phyloP scores from a whole-genome alignment of 2,329 filamentous ascomycete genomes.

The Periconia macrospinosa region DNA sequence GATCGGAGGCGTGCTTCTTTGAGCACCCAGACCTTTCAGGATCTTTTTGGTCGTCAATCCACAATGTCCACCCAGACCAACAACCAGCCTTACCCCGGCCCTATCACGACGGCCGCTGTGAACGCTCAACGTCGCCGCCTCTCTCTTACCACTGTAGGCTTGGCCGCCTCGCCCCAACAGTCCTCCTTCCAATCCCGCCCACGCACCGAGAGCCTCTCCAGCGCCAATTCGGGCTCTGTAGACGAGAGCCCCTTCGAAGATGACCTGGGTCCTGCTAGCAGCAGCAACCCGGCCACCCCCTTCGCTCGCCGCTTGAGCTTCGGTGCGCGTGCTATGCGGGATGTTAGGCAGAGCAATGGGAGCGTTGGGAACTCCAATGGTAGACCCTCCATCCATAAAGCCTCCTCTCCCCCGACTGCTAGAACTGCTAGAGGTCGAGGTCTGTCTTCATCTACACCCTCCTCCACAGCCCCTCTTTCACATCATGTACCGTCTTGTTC shows the following conservation, averaged over 20 bases:
- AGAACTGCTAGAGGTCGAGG: slow-evolving; percentile 60
- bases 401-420: slow-evolving; percentile 55
- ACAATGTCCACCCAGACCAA: slow-evolving; percentile 34
- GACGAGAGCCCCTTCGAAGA: slow-evolving; percentile 61
- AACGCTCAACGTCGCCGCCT: slow-evolving; percentile 54
- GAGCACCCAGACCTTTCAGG: slow-evolving; percentile 52
- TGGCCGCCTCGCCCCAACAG: slow-evolving; percentile 47
- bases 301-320: slow-evolving; percentile 88
- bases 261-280: slow-evolving; percentile 55
- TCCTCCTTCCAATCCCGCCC: slow-evolving; percentile 45
- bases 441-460: slow-evolving; percentile 54
- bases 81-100: slow-evolving; percentile 43
- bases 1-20: slow-evolving; percentile 51
- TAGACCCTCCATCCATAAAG: slow-evolving; percentile 58
- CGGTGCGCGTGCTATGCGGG: slow-evolving; percentile 76
- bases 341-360: slow-evolving; percentile 61
- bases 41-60: slow-evolving; percentile 48
- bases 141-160: slow-evolving; percentile 53
- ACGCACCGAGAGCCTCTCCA: slow-evolving; percentile 52
- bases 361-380: slow-evolving; percentile 62
- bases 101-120: slow-evolving; percentile 52
- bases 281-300: slow-evolving; percentile 68
- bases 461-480: slow-evolving; percentile 27
- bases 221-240: slow-evolving; percentile 50
- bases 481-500: slow-evolving; percentile 19